Evolutionary conservation across 2,329 filamentous ascomycete species (phyloP).

Genomic region (Septoria petroselini): DNA sequence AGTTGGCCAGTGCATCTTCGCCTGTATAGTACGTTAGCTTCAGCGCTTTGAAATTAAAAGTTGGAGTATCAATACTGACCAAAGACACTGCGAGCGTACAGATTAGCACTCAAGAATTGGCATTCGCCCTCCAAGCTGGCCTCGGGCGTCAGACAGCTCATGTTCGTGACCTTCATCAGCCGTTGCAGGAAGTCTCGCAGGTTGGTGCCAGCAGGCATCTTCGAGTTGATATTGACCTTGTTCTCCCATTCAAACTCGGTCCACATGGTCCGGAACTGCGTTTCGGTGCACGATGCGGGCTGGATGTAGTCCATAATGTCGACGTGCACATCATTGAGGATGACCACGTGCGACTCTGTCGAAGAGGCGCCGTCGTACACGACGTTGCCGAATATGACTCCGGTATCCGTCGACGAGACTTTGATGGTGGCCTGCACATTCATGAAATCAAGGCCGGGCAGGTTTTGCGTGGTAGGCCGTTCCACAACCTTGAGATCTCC

Average conservation of each 20-base stretch:
- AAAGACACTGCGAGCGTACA: conserved; percentile 95
- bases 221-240: conserved; percentile 99
- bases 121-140: conserved; percentile 96
- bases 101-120: conserved; percentile 93
- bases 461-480: conserved; percentile 90
- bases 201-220: conserved; percentile 67
- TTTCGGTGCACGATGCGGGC: conserved; percentile 92
- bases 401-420: conserved; percentile 95
- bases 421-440: conserved; percentile 99
- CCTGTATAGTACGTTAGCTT: conserved; percentile 53
- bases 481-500: conserved; percentile 98
- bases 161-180: conserved; percentile 96
- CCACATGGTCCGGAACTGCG: conserved; percentile 99
- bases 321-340: conserved; percentile 95
- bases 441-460: conserved; percentile 92
- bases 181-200: conserved; percentile 89
- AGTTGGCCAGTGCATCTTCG: conserved; percentile 94
- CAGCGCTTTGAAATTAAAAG: neutral
- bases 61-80: conserved; percentile 64
- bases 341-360: conserved; percentile 93
- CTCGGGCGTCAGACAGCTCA: conserved; percentile 95
- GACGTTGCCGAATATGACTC: conserved; percentile 97
- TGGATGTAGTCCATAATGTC: conserved; percentile 99
- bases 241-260: conserved; percentile 99
- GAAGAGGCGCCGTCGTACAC: conserved; percentile 93